Evolutionary conservation across 805 yeast species (phyloP), one percentile per base, ranked within the genome.

Genomic region (Saccharomycopsis javanensis): DNA sequence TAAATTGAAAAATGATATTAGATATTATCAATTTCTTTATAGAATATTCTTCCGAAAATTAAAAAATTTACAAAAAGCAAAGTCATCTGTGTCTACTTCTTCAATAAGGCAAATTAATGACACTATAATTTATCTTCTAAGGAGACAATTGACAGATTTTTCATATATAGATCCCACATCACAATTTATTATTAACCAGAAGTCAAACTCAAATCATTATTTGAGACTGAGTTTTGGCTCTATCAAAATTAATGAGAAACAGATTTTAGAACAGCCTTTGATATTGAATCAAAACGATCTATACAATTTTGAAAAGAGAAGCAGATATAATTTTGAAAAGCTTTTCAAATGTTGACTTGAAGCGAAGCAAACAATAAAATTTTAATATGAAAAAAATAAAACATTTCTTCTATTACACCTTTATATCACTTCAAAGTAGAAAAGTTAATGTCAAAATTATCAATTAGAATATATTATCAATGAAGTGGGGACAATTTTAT

Each of bases 311-410:
- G 48, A 42, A 20, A 42, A 42, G 48, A 42, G 48, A 42, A 42
- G 48, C 23, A 42, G 48, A 13, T 42, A 42, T n/a, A 42, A 42
- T 42, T 42, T 42, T 42, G 48, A 42, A 20, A 42, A 42, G 48
- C 48, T 42, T 20, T 42, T 42, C 28, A 42, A 42, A 11, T 42
- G 48, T 25, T 42, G 25, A 42, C 8, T n/a, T n/a, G n/a, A n/a
- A n/a, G n/a, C n/a, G n/a, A n/a, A n/a, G n/a, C n/a, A n/a, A n/a
- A n/a, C n/a, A n/a, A n/a, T n/a, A n/a, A n/a, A n/a, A n/a, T n/a
- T n/a, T n/a, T n/a, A n/a, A n/a, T n/a, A n/a, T n/a, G n/a, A n/a
- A n/a, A n/a, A n/a, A n/a, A n/a, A n/a, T n/a, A n/a, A n/a, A n/a
- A n/a, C n/a, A n/a, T n/a, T n/a, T n/a, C n/a, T n/a, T n/a, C n/a